Base-by-base conservation (phyloP, 257 asterid genomes). In the Buddleja alternifolia region DNA sequence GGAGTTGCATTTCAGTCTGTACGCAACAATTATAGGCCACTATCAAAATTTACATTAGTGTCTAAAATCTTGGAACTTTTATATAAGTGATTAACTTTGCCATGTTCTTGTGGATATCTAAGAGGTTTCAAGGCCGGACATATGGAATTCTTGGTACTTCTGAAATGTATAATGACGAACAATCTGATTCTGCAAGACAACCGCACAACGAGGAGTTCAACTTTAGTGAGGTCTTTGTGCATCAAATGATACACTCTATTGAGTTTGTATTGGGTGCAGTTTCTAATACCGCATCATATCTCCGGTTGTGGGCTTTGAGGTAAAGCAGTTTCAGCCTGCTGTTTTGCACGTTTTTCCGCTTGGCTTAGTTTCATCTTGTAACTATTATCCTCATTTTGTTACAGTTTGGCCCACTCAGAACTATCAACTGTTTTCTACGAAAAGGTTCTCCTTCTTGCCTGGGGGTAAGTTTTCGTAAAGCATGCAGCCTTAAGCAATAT, bases 371-470 rank as follows among this genome's bases (percentile, higher is more conserved):
- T 9, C 68, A 48, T 52, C 70, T 57, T 53, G 51, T 46, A 16
- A 72, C 45, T 20, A 55, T 45, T 69, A 25, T 53, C 66, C 66
- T 60, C 52, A 41, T 77, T 37, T 20, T 47, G 34, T 69, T 54
- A 45, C 95, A 93, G 99, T 75, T 84, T 93, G 93, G 99, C 97
- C 29, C 96, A 94, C 79, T 94, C 99, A n/a, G 97, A 94, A 78
- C 68, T 94, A 74, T 94, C 97, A 10, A 94, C 97, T 8, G 99
- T 94, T 66, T 91, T 94, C 87, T 94, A 93, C 51, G 99, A 93
- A 78, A 93, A 88, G 78, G 95, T 93, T 71, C 94, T 93, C 54
- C 96, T 90, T 66, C 86, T 91, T 56, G 90, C 97, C 21, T 90
- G 93, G 93, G 96, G 99, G 99, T 94, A 85, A 78, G 95, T 52